A percentile compares a stretch with the other conserved stretches of the same genome.
phyloP scores from a whole-genome alignment of 2,329 filamentous ascomycete species.

The Verticillium zaregamsianum region DNA sequence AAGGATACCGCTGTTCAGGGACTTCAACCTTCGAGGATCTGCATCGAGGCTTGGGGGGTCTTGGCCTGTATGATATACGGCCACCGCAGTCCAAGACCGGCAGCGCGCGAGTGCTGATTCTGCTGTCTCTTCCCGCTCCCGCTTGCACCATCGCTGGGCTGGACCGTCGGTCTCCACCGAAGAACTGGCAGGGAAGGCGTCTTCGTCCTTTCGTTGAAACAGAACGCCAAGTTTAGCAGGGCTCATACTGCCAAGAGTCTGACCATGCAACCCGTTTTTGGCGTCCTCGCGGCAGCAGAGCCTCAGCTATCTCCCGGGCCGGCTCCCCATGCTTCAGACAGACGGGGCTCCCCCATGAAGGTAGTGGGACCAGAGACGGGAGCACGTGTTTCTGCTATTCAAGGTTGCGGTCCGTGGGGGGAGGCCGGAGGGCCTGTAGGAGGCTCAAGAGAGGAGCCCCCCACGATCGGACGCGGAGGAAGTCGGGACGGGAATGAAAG shows the following conservation, averaged over 20 bases:
- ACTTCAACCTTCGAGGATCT: neutral
- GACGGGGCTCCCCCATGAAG: neutral
- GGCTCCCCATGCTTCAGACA: neutral
- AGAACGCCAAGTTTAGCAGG: neutral
- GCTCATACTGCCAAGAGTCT: neutral
- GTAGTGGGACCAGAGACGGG: neutral
- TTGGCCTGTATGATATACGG: neutral
- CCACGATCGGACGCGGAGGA: neutral
- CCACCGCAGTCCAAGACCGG: neutral
- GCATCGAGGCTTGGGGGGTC: neutral
- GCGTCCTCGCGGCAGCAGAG: neutral
- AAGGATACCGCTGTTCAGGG: neutral
- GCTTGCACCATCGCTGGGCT: neutral
- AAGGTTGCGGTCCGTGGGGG: neutral
- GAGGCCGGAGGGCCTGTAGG: neutral
- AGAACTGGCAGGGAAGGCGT: neutral
- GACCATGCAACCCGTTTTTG: neutral
- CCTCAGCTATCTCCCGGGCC: neutral
- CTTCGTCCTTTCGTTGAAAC: neutral
- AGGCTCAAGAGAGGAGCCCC: neutral
- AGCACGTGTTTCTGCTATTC: neutral
- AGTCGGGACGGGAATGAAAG: neutral
- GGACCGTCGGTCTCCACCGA: neutral
- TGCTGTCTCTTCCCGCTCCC: neutral
- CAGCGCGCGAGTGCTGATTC: neutral